Conservation (phyloP, 495 filamentous ascomycete species). For the Mytilinidion resinicola region DNA sequence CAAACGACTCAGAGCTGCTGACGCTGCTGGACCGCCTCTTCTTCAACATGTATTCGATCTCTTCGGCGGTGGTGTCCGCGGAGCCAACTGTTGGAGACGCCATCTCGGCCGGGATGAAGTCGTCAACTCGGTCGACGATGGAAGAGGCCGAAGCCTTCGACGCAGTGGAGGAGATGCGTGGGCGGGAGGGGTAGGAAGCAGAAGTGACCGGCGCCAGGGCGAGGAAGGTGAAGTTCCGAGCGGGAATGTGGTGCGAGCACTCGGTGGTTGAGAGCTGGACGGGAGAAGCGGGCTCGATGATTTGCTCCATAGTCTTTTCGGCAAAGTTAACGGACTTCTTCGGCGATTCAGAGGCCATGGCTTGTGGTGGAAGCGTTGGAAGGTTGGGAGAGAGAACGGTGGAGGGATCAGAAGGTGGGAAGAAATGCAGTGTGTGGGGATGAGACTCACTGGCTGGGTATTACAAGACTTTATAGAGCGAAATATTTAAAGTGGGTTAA, state of each 20-base stretch:
- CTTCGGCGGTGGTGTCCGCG: not conserved
- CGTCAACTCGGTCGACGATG: not conserved
- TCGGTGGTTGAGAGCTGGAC: not conserved
- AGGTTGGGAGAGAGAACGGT: not conserved
- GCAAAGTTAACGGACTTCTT: not conserved
- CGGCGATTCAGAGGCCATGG: not conserved
- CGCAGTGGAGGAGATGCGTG: not conserved
- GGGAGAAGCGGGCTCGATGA: not conserved
- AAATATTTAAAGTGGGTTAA: not conserved
- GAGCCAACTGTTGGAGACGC: not conserved
- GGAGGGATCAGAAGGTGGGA: not conserved
- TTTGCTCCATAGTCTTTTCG: not conserved
- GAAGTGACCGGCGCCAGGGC: constrained; percentile 18
- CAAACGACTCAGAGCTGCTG: constrained; percentile 6
- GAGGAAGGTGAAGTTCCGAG: constrained; percentile 16
- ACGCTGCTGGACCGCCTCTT: constrained; percentile 13
- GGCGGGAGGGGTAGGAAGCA: constrained; percentile 2
- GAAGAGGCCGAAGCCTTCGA: constrained; percentile 1
- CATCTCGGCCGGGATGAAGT: constrained; percentile 1
- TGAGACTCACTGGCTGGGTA: not conserved
- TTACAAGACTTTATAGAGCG: not conserved
- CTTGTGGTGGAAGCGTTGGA: not conserved
- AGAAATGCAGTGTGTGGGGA: not conserved
- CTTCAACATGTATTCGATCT: not conserved
- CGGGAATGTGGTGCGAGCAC: constrained; percentile 7